Evolutionary conservation across 768 basidiomycete genomes (phyloP).

Genomic region (Suillus hirtellus): DNA sequence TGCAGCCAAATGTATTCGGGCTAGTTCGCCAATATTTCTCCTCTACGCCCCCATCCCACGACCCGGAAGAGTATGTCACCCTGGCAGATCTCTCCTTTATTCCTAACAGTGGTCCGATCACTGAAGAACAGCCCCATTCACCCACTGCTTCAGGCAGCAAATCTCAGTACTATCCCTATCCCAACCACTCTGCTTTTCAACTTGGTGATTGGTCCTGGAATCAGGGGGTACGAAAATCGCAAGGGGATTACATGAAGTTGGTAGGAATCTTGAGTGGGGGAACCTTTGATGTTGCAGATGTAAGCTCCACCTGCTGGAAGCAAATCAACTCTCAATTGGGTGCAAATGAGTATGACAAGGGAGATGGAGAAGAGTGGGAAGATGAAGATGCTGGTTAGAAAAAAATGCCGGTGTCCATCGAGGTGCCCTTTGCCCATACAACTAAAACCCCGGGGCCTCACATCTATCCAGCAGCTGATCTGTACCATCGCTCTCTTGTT

Average conservation of each 20-base stretch:
- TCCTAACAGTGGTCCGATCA: background rate
- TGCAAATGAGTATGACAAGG: background rate
- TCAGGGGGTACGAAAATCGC: background rate
- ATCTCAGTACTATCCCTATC: slow-evolving; percentile 16
- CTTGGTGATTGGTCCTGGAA: slow-evolving; percentile 3
- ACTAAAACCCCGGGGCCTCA: too few species aligned
- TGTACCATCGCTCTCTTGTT: too few species aligned
- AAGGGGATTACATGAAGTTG: background rate
- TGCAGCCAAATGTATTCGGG: background rate
- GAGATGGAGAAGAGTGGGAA: background rate
- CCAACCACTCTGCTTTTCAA: slow-evolving; percentile 11
- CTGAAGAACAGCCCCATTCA: background rate
- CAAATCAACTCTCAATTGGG: background rate
- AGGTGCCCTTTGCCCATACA: too few species aligned
- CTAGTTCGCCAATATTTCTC: background rate
- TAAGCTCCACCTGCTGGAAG: slow-evolving; percentile 4
- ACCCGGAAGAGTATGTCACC: background rate
- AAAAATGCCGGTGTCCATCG: too few species aligned
- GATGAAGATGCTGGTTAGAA: too few species aligned
- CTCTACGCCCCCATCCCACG: background rate
- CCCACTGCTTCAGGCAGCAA: background rate
- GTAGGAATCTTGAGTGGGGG: background rate
- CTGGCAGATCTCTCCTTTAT: background rate
- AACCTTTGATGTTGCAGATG: slow-evolving; percentile 6
- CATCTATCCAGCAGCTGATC: too few species aligned